Evolutionary conservation across 2,329 filamentous ascomycete species (phyloP).

Genomic region (Neonectria hederae): DNA sequence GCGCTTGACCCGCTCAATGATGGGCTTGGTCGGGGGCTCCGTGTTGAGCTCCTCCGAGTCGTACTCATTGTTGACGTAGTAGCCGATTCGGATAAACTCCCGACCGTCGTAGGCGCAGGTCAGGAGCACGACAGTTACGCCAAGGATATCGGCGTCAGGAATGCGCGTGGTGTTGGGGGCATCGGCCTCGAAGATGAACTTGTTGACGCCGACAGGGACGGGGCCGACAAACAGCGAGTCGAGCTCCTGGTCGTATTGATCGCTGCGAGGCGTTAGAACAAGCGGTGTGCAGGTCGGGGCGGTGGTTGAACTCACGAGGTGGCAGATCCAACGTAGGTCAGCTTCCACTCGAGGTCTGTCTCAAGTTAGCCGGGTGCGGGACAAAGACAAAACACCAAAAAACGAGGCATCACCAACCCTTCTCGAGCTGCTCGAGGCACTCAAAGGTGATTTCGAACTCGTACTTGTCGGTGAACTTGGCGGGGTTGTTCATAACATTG

Average conservation of each 20-base stretch:
- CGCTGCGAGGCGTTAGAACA: conserved; percentile 60
- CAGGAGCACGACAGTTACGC: conserved; percentile 95
- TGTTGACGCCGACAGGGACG: conserved; percentile 98
- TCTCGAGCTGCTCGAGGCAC: conserved; percentile 92
- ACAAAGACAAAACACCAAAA: neutral
- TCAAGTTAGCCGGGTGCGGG: conserved; percentile 29
- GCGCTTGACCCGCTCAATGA: conserved; percentile 90
- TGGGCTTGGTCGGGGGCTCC: conserved; percentile 90
- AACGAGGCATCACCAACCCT: conserved; percentile 66
- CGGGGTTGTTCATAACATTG: conserved; percentile 96
- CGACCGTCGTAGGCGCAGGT: conserved; percentile 96
- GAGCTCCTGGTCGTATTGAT: conserved; percentile 98
- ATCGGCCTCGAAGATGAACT: conserved; percentile 97
- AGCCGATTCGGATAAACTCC: conserved; percentile 97
- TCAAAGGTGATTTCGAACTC: conserved; percentile 99
- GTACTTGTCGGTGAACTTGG: conserved; percentile 90
- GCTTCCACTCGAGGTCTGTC: conserved; percentile 96
- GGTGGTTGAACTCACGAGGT: conserved; percentile 76
- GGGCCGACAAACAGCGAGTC: conserved; percentile 96
- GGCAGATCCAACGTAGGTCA: conserved; percentile 98
- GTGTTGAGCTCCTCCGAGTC: conserved; percentile 88
- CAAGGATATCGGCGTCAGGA: conserved; percentile 92
- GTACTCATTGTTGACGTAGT: conserved; percentile 99
- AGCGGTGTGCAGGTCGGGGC: conserved; percentile 27
- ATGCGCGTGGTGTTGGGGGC: conserved; percentile 90